phyloP scores from a whole-genome alignment of 2,329 filamentous ascomycete species.

The Neonectria hederae region DNA sequence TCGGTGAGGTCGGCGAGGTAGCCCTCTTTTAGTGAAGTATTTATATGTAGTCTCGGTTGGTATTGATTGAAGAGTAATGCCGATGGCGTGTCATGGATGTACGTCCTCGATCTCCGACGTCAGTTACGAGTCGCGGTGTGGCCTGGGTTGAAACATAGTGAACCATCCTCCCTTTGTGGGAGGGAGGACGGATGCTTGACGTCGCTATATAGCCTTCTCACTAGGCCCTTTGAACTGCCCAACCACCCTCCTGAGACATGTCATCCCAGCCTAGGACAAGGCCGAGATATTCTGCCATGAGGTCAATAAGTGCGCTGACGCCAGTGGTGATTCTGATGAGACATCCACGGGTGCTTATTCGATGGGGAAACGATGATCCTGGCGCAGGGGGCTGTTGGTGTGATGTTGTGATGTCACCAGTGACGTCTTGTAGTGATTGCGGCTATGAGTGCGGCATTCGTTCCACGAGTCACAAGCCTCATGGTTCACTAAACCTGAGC shows the following conservation, averaged over 20 bases:
- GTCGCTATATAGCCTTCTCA: not conserved
- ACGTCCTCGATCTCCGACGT: not conserved
- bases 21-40: not conserved
- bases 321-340: constrained; percentile 20
- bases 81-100: not conserved
- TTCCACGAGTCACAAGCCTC: not conserved
- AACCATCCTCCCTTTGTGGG: not conserved
- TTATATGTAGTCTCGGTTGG: not conserved
- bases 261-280: not conserved
- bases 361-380: not conserved
- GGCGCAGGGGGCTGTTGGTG: not conserved
- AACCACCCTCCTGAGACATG: not conserved
- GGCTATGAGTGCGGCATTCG: not conserved
- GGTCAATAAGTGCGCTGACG: constrained; percentile 14
- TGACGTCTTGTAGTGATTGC: constrained; percentile 26
- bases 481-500: not conserved
- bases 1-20: not conserved
- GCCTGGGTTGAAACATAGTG: not conserved
- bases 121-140: not conserved
- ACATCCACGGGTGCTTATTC: constrained; percentile 23
- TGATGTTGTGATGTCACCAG: constrained; percentile 40
- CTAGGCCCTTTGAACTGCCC: not conserved
- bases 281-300: not conserved
- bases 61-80: not conserved
- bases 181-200: not conserved